phyloP scores from a whole-genome alignment of 75 land plant genomes.

The Pseudotsuga menziesii region DNA sequence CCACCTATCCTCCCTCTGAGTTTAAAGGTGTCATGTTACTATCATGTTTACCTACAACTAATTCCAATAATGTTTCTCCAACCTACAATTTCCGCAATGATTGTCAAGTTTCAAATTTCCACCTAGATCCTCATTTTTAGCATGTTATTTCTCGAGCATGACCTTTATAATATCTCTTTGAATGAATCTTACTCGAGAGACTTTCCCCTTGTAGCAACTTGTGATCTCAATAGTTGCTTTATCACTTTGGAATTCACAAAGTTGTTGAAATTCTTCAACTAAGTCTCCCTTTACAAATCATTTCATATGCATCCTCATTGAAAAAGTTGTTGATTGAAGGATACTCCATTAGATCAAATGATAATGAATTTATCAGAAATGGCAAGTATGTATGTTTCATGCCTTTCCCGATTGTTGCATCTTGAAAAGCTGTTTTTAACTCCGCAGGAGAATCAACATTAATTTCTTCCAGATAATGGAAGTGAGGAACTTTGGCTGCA shows the following conservation, averaged over 20 bases:
- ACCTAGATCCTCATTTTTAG: too few species aligned
- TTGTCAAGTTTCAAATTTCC: too few species aligned
- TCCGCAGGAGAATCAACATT: slow-evolving; percentile 59
- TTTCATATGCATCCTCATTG: slow-evolving; percentile 70
- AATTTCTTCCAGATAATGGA: slow-evolving; percentile 90
- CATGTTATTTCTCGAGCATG: too few species aligned
- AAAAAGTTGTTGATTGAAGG: slow-evolving; percentile 86
- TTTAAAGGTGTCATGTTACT: too few species aligned
- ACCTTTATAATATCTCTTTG: slow-evolving; percentile 92
- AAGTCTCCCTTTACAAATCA: slow-evolving; percentile 78
- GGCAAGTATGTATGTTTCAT: slow-evolving; percentile 88
- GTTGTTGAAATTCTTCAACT: slow-evolving; percentile 87
- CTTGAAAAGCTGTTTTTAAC: slow-evolving; percentile 65
- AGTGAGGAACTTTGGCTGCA: slow-evolving; percentile 96
- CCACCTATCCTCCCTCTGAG: neutral
- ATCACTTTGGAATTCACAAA: slow-evolving; percentile 98
- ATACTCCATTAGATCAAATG: slow-evolving; percentile 70
- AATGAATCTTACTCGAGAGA: slow-evolving; percentile 45
- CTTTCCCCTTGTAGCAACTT: slow-evolving; percentile 93
- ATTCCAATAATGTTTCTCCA: slow-evolving; percentile 83
- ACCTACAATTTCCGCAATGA: too few species aligned
- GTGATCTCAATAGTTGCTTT: slow-evolving; percentile 96
- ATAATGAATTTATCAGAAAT: slow-evolving; percentile 82
- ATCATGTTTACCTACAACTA: slow-evolving; percentile 44
- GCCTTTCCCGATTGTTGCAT: slow-evolving; percentile 38